A percentile compares a stretch with the other conserved stretches of the same genome.
Evolutionary conservation across 2,329 filamentous ascomycete species (phyloP).

Genomic region (Cryoendolithus antarcticus): DNA sequence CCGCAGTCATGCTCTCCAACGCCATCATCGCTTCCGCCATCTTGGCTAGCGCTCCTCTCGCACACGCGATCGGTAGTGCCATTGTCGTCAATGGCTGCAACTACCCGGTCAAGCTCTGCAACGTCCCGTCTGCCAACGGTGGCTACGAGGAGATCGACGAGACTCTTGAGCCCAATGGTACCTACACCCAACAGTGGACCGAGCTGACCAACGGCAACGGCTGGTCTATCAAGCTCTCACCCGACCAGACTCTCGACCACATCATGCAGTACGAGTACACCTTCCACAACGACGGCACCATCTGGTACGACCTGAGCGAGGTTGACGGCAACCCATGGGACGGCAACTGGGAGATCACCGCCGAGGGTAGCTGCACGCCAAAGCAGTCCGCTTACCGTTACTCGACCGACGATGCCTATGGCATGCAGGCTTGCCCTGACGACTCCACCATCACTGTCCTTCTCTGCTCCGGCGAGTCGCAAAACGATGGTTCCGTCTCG

Average conservation of each 20-base stretch:
- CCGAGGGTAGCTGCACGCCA: slow-evolving; percentile 15
- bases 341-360: slow-evolving; percentile 25
- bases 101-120: slow-evolving; percentile 20
- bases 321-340: slow-evolving; percentile 27
- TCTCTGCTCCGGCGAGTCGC: slow-evolving; percentile 22
- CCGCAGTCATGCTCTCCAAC: slow-evolving; percentile 5
- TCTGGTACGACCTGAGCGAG: slow-evolving; percentile 28
- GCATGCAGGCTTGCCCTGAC: slow-evolving; percentile 25
- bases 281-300: slow-evolving; percentile 22
- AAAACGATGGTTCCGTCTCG: slow-evolving; percentile 8
- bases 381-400: slow-evolving; percentile 26
- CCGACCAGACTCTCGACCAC: slow-evolving; percentile 12
- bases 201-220: slow-evolving; percentile 21
- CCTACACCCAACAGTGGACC: slow-evolving; percentile 23
- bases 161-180: slow-evolving; percentile 14
- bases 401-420: slow-evolving; percentile 27
- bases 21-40: slow-evolving; percentile 15
- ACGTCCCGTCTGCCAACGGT: slow-evolving; percentile 17
- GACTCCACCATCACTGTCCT: slow-evolving; percentile 23
- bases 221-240: slow-evolving; percentile 29
- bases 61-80: slow-evolving; percentile 15
- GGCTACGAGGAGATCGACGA: slow-evolving; percentile 16
- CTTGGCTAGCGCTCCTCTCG: slow-evolving; percentile 16
- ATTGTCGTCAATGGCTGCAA: slow-evolving; percentile 22
- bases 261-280: slow-evolving; percentile 29